Evolutionary conservation across 129 eudicot genomes (phyloP).

Genomic region (Apium graveolens): DNA sequence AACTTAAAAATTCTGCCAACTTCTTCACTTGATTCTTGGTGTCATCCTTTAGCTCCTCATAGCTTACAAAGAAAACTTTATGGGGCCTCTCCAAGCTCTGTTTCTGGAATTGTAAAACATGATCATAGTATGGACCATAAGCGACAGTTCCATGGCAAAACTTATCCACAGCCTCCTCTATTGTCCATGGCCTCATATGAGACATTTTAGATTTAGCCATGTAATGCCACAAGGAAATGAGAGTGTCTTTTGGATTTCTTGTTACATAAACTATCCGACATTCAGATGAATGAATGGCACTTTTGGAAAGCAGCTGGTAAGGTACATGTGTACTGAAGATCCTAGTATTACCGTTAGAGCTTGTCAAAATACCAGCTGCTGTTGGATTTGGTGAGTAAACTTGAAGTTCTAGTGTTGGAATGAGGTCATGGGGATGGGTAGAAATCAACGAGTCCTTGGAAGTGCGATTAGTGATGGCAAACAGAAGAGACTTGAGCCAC

Average conservation of each 20-base stretch:
- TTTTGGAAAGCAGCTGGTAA: constrained; percentile 16
- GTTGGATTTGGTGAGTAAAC: constrained; percentile 7
- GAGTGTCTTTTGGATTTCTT: constrained; percentile 37
- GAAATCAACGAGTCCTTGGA: constrained; percentile 3
- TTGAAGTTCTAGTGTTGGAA: constrained; percentile 38
- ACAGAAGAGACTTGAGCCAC: constrained; percentile 41
- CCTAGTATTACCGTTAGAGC: neutral
- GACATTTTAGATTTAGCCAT: neutral
- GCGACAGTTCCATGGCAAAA: constrained; percentile 23
- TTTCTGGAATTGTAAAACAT: constrained; percentile 20
- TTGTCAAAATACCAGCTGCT: neutral
- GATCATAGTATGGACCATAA: constrained; percentile 31
- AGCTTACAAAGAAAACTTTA: constrained; percentile 19
- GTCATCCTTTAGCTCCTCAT: constrained; percentile 25
- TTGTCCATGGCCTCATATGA: constrained; percentile 12
- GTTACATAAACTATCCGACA: constrained; percentile 31
- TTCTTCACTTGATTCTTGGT: constrained; percentile 12
- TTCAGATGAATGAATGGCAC: constrained; percentile 15
- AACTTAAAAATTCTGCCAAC: constrained; percentile 26
- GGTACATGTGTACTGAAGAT: constrained; percentile 32
- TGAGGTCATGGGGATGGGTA: constrained; percentile 32
- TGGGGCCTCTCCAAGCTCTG: constrained; percentile 21
- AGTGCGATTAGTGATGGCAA: constrained; percentile 19
- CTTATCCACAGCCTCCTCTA: constrained; percentile 29
- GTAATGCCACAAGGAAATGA: constrained; percentile 30